A percentile compares a stretch with the other conserved stretches of the same genome.
Evolutionary conservation across 257 asterid species (phyloP).

Genomic region (Nemophila menziesii): DNA sequence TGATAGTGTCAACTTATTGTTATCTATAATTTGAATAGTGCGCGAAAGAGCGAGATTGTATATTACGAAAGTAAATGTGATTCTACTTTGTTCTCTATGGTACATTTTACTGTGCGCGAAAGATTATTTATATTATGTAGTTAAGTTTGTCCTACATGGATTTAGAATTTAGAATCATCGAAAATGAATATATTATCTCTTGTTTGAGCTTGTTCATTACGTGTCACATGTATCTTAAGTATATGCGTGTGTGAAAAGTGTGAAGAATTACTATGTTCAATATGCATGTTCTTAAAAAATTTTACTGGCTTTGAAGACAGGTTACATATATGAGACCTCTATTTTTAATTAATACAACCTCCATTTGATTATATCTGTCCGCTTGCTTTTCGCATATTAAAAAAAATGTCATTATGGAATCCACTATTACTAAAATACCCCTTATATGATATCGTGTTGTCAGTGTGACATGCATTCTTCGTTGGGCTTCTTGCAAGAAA

Average conservation of each 20-base stretch:
- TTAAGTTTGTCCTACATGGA: too few relatives aligned
- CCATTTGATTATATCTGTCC: too few relatives aligned
- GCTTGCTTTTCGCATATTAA: not conserved
- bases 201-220: not conserved
- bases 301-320: not conserved
- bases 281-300: not conserved
- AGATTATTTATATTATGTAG: too few relatives aligned
- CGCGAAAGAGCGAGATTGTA: too few relatives aligned
- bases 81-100: too few relatives aligned
- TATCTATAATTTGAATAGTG: not conserved
- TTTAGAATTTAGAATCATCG: too few relatives aligned
- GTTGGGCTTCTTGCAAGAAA: conserved; percentile 81
- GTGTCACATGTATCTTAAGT: not conserved
- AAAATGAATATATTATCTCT: not conserved
- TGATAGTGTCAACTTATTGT: not conserved
- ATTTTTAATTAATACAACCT: too few relatives aligned
- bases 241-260: not conserved
- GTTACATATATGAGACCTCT: too few relatives aligned
- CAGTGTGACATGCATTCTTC: conserved; percentile 79
- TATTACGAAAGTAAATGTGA: too few relatives aligned
- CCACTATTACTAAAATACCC: too few relatives aligned
- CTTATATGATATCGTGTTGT: conserved; percentile 2
- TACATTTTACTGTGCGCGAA: too few relatives aligned
- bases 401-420: too few relatives aligned
- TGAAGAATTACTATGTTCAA: not conserved